Conservation (phyloP, 169 alveolate species). For the Plasmodium coatneyi region DNA sequence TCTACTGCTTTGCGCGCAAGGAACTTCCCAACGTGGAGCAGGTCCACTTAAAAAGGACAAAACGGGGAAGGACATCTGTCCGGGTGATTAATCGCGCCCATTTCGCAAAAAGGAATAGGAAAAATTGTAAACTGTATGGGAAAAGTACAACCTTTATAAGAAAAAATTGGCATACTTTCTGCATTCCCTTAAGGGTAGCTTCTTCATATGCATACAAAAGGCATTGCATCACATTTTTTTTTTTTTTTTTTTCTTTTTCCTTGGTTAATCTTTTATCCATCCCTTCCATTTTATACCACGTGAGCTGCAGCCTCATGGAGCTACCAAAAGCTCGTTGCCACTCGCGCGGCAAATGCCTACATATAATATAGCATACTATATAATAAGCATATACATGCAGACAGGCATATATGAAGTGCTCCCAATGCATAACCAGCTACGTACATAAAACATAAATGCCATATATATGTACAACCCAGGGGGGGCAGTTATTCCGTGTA, state of each 20-base stretch:
- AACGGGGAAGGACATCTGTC: background rate
- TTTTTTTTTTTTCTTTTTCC: background rate
- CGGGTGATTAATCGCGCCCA: background rate
- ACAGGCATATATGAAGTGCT: background rate
- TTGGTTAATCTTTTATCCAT: background rate
- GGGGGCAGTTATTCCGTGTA: background rate
- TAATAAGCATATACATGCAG: background rate
- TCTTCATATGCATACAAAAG: background rate
- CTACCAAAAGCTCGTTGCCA: background rate
- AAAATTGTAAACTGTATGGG: background rate
- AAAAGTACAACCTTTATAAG: background rate
- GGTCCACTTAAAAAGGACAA: background rate
- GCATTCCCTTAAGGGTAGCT: background rate
- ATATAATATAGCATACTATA: background rate
- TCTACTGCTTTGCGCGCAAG: background rate
- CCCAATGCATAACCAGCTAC: background rate
- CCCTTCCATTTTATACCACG: background rate
- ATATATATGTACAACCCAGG: background rate
- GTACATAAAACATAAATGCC: background rate
- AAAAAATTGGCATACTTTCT: background rate
- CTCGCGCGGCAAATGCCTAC: background rate
- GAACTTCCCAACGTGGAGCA: background rate
- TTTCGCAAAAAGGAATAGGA: background rate
- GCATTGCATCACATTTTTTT: background rate
- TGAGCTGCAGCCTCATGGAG: background rate